These are phyloP conservation scores for Fusarium odoratissimum DNA, from an alignment of 2,329 filamentous ascomycete species.

Conservation along the genomic window DNA sequence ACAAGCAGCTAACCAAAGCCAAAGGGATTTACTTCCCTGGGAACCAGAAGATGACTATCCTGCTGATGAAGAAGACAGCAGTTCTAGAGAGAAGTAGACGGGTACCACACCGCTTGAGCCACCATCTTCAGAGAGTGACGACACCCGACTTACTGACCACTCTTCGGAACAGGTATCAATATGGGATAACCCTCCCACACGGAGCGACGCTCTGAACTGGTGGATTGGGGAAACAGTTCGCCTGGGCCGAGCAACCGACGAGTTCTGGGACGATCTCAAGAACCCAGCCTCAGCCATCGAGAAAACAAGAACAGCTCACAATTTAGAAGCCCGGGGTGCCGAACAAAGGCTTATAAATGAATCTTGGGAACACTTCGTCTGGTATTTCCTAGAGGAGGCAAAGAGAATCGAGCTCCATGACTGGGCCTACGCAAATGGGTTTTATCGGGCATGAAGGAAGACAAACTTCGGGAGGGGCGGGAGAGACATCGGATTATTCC, in stretches of 20 bases:
- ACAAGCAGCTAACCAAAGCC: background rate
- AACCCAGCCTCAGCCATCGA: background rate
- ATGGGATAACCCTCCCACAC: background rate
- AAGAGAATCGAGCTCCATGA: background rate
- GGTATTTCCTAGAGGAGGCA: background rate
- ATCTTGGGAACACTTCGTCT: rapidly evolving
- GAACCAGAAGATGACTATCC: background rate
- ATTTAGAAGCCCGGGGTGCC: rapidly evolving
- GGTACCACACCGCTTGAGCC: background rate
- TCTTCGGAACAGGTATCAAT: background rate
- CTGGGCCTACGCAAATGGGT: too few relatives aligned
- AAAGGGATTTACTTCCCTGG: background rate
- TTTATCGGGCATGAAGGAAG: background rate
- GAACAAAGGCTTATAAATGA: rapidly evolving
- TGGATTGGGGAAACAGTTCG: background rate
- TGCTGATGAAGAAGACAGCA: background rate
- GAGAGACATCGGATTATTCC: background rate
- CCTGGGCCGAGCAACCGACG: background rate
- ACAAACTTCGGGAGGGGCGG: too few relatives aligned
- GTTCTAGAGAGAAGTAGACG: background rate
- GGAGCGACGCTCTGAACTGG: background rate
- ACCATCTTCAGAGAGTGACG: background rate
- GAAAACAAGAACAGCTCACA: background rate
- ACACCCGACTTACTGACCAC: background rate
- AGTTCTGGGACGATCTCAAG: background rate